Base-by-base conservation (phyloP, 1,284 basidiomycete genomes). In the Phylloporus gajari region DNA sequence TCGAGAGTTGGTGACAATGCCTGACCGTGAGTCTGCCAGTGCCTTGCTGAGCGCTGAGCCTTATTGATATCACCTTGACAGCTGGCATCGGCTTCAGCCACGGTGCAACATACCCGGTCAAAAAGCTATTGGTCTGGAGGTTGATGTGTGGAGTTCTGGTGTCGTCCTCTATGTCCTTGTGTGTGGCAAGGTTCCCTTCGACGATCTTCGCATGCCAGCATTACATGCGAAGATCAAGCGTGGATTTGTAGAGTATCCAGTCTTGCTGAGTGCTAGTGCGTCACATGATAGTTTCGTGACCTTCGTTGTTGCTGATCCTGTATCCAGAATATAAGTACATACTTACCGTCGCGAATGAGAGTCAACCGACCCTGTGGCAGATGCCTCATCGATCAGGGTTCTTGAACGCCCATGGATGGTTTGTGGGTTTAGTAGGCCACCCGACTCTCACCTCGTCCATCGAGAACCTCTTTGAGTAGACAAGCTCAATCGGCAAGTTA, bases 141-240 rank as follows among this genome's bases (percentile, higher is more conserved):
- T 99, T 70, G 98, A 99, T 80, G 94, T 99, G 1, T 99, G 98
- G 97, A 97, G 95, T 79, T 99, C 99, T 76, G 97, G 98, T 11
- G 97, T 99, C 72, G 97, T 99, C 13, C 89, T 99, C 17, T 99
- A 99, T 80, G 97, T 98, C 21, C 89, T 99, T 64, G 97, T 99
- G 0, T 99, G 97, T 82, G 98, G 97, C 68, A 99, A 98, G 85
- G 97, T 99, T 2, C 97, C 97, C 0, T 99, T 99, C 80, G 97
- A 99, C 81, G 98, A 99, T 82, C 97, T 99, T 84, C 97, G 94
- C 80, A 99, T 99, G 97, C 98, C 97, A 4, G 97, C 97, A 0
- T 86, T 99, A 66, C 98, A 99, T 82, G 97, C 97, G 58, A 99
- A 35, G 87, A 99, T 99, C 86, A 99, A 99, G 84, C 91, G 97